A percentile compares a stretch with the other conserved stretches of the same genome.
phyloP scores from a whole-genome alignment of 768 basidiomycete genomes.

The Filobasidium wieringae region DNA sequence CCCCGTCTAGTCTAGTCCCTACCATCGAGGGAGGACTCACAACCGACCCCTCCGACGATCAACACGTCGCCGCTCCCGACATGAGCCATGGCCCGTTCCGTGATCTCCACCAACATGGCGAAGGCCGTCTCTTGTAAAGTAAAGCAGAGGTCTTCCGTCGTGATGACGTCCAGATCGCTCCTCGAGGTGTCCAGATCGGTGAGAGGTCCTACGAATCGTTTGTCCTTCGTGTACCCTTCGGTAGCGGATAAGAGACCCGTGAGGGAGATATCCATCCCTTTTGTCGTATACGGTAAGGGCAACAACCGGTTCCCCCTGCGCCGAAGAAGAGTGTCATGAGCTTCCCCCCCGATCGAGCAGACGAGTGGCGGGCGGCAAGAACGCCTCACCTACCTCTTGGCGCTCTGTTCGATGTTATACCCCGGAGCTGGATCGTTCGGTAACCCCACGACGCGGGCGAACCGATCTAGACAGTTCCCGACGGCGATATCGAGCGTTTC shows the following conservation, averaged over 20 bases:
- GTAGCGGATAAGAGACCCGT: constrained; percentile 84
- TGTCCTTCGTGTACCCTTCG: constrained; percentile 78
- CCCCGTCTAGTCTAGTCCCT: background rate
- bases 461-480: constrained; percentile 94
- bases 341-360: no score
- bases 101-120: constrained; percentile 98
- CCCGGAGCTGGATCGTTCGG: constrained; percentile 94
- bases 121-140: constrained; percentile 93
- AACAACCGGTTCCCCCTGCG: constrained; percentile 70
- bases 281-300: constrained; percentile 82
- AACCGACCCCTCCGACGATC: constrained; percentile 99
- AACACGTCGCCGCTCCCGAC: constrained; percentile 91
- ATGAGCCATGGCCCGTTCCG: constrained; percentile 97
- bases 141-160: constrained; percentile 91
- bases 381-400: constrained; percentile 57
- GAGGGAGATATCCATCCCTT: constrained; percentile 95
- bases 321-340: no score
- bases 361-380: background rate
- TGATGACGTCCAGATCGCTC: constrained; percentile 59
- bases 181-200: constrained; percentile 6
- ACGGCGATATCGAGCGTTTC: constrained; percentile 99
- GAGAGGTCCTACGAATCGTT: constrained; percentile 52
- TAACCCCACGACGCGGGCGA: constrained; percentile 84
- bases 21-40: constrained; percentile 46
- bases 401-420: constrained; percentile 92